Percentiles rank a stretch among this genome's conserved stretches.
phyloP scores from a whole-genome alignment of 73 alveolate genomes.

The Stentor roeselii region DNA sequence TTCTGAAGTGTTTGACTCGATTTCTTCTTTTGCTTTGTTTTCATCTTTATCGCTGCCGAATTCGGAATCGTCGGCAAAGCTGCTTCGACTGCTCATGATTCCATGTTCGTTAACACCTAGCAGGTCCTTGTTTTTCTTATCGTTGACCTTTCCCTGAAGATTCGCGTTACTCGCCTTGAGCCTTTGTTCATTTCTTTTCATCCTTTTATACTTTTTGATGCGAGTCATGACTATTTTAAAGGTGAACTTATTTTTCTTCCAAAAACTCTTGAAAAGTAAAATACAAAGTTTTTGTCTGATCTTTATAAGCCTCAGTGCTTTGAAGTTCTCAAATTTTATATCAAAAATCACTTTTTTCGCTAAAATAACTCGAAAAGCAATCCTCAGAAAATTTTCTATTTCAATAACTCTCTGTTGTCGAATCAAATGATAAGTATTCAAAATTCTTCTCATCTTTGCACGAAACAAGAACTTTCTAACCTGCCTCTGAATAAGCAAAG shows the following conservation, averaged over 20 bases:
- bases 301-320: background rate
- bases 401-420: background rate
- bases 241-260: background rate
- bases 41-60: background rate
- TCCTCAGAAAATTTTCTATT: background rate
- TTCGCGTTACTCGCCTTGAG: background rate
- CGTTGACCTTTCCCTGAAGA: background rate
- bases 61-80: background rate
- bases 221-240: background rate
- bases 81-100: too few species aligned
- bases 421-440: background rate
- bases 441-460: background rate
- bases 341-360: background rate
- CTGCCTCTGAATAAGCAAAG: background rate
- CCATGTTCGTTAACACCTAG: background rate
- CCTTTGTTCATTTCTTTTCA: background rate
- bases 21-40: background rate
- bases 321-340: background rate
- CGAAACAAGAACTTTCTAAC: background rate
- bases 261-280: background rate
- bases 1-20: background rate
- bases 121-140: background rate
- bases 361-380: background rate
- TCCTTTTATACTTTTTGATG: slow-evolving; percentile 9
- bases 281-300: background rate